phyloP scores from a whole-genome alignment of 495 filamentous ascomycete species.

The Lophiostoma macrostomum region DNA sequence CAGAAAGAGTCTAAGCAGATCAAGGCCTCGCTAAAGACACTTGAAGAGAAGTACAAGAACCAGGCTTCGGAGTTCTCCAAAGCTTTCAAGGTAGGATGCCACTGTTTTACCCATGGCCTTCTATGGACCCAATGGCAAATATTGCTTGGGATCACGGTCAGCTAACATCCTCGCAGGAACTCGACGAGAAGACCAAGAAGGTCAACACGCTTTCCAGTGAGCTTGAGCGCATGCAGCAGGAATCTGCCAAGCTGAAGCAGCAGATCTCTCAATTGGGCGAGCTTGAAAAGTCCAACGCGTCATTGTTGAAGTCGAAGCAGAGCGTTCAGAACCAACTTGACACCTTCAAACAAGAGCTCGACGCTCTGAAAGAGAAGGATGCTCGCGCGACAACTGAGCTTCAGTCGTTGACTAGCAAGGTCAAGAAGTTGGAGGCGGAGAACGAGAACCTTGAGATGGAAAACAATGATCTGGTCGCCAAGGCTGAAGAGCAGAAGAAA shows the following conservation, averaged over 20 bases:
- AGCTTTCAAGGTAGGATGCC: background rate
- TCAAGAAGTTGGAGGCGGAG: background rate
- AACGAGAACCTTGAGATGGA: constrained; percentile 6
- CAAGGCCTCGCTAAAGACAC: background rate
- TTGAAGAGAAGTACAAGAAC: constrained; percentile 6
- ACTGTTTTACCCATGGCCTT: background rate
- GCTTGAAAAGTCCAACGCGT: no score
- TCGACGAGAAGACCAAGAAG: no score
- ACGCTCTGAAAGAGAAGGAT: background rate
- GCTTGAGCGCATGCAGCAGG: no score
- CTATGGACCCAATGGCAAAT: background rate
- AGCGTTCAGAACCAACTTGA: background rate
- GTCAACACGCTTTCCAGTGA: no score
- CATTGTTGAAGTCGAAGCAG: no score
- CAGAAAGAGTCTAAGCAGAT: constrained; percentile 2
- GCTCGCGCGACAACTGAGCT: background rate
- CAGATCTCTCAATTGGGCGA: no score
- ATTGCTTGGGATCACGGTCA: no score
- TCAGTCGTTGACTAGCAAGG: background rate
- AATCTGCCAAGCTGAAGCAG: no score
- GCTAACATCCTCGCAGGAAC: no score
- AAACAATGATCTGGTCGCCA: background rate
- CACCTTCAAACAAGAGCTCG: background rate
- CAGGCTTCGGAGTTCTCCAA: constrained; percentile 2
- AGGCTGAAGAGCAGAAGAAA: background rate